Base-by-base conservation (phyloP, 805 yeast genomes). In the Kockiozyma suomiensis region DNA sequence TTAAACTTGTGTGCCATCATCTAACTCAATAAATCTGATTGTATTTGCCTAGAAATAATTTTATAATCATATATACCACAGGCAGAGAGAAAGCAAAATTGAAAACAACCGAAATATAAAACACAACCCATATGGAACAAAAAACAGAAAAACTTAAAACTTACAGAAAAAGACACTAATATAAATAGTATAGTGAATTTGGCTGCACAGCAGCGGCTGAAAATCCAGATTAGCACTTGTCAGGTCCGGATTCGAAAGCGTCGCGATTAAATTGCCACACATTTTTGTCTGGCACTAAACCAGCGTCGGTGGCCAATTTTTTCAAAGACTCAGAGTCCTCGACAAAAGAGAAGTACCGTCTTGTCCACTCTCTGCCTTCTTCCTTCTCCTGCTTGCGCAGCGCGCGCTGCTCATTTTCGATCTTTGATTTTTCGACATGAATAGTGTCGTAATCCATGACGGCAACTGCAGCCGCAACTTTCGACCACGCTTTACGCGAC, bases 401-500 rank as follows among this genome's bases (percentile, higher is more conserved):
- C 48, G 84, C 91, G 72, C 99, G 85, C 78, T 93, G 97, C 25
- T 78, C 82, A 70, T 88, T 87, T 77, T 93, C 99, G 66, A 94
- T 81, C 70, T 78, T 76, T 15, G 91, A 78, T 78, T 93, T 93
- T 70, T 87, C 88, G 65, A 78, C 76, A 70, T 86, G 85, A 67
- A 93, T 91, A 65, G 81, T 74, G 68, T 88, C 89, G 75, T 82
- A 90, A 73, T 91, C 87, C 47, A 93, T 88, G 23, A 76, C 74
- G 59, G 80, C 83, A 69, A 91, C 87, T 15, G 98, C 98, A 8
- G 81, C 89, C 0, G 97, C 96, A 26, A 94, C 98, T 66, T 85
- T 82, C 53, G 72, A 69, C 99, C 99, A 93, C 13, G 97, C 97
- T 68, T 79, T 83, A 76, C 97, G 86, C 59, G 90, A 81, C 76